Evolutionary conservation across 495 filamentous ascomycete genomes (phyloP).

Genomic region (Rostrohypoxylon terebratum): DNA sequence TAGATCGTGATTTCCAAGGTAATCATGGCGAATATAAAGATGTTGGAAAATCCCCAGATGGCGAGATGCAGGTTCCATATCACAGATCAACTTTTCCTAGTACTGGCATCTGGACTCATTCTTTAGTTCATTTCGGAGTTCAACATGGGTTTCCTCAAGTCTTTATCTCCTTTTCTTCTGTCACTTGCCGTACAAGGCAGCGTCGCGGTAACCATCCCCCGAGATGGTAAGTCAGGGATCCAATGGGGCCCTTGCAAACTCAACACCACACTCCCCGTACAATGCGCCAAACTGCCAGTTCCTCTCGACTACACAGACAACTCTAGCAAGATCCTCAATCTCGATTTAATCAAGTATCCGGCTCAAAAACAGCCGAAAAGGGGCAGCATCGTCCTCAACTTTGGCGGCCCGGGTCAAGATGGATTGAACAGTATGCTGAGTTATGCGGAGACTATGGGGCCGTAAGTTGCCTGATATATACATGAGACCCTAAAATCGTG

Average conservation of each 20-base stretch:
- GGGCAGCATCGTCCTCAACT: slow-evolving; percentile 61
- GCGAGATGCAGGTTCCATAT: neutral
- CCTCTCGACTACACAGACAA: slow-evolving; percentile 58
- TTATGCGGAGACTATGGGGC: slow-evolving; percentile 29
- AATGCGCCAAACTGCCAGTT: slow-evolving; percentile 57
- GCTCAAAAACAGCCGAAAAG: slow-evolving; percentile 49
- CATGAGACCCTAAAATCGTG: neutral
- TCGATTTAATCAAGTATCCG: slow-evolving; percentile 52
- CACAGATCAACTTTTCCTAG: slow-evolving; percentile 1
- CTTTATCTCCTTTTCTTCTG: slow-evolving; percentile 9
- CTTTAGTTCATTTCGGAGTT: neutral
- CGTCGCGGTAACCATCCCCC: slow-evolving; percentile 15
- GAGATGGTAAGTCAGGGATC: neutral
- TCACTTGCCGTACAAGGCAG: slow-evolving; percentile 19
- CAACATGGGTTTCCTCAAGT: slow-evolving; percentile 24
- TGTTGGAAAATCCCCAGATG: neutral
- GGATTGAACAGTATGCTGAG: slow-evolving; percentile 32
- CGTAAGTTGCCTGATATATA: slow-evolving; percentile 13
- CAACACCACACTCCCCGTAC: slow-evolving; percentile 38
- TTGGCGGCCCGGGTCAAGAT: slow-evolving; percentile 57
- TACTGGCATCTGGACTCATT: neutral
- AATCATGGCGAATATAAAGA: slow-evolving; percentile 6
- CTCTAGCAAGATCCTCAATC: slow-evolving; percentile 43
- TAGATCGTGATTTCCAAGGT: neutral
- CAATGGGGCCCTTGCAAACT: slow-evolving; percentile 40